phyloP scores from a whole-genome alignment of 768 basidiomycete species.

The Russula earlei region DNA sequence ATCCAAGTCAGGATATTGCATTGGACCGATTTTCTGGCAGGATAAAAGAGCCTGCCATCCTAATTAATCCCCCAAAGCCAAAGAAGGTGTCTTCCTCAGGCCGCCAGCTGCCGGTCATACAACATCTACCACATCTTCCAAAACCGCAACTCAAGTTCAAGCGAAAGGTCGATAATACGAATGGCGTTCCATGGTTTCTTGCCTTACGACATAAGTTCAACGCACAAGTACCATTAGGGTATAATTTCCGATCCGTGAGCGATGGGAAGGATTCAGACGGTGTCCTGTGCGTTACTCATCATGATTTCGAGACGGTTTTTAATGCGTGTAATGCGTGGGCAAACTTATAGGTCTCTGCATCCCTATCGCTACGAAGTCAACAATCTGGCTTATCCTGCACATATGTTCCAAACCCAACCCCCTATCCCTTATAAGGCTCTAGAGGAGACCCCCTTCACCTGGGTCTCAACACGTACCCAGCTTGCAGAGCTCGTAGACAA shows the following conservation, averaged over 20 bases:
- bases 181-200: constrained; percentile 55
- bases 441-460: constrained; percentile 58
- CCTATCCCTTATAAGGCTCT: constrained; percentile 52
- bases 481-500: constrained; percentile 57
- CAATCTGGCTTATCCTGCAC: constrained; percentile 58
- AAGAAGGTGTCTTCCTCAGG: constrained; percentile 30
- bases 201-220: constrained; percentile 69
- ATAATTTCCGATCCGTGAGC: constrained; percentile 35
- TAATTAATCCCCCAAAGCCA: constrained; percentile 35
- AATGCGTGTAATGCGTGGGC: constrained; percentile 5
- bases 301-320: not conserved
- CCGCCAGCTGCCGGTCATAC: constrained; percentile 48
- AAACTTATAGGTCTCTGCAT: constrained; percentile 36
- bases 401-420: constrained; percentile 46
- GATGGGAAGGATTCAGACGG: constrained; percentile 21
- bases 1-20: constrained; percentile 57
- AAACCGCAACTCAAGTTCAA: constrained; percentile 82
- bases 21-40: constrained; percentile 71
- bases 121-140: constrained; percentile 62
- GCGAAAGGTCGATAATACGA: constrained; percentile 45
- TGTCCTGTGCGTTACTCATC: not conserved
- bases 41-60: constrained; percentile 56
- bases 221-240: constrained; percentile 74
- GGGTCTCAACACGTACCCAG: constrained; percentile 49
- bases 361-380: constrained; percentile 84